These are phyloP conservation scores for Fusarium graminum DNA, from an alignment of 2,329 filamentous ascomycete genomes.

Conservation along the genomic window DNA sequence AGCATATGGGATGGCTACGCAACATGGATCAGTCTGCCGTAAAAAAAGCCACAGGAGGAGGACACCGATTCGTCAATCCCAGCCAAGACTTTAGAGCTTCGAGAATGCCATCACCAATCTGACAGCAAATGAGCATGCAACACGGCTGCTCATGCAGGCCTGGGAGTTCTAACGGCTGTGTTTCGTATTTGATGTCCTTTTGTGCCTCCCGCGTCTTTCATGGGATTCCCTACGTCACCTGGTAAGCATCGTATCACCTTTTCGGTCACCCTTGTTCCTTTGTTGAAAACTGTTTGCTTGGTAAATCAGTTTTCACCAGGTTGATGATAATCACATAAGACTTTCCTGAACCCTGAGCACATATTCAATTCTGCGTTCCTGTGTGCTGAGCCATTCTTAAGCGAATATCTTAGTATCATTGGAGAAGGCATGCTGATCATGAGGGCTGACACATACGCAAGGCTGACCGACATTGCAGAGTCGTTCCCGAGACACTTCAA, in stretches of 20 bases:
- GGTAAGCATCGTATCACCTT: conserved; percentile 39
- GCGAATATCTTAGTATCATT: background rate
- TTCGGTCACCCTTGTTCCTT: conserved; percentile 30
- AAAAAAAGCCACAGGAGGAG: conserved; percentile 23
- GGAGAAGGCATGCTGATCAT: conserved; percentile 5
- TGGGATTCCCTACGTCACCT: conserved; percentile 47
- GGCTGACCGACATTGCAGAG: conserved; percentile 28
- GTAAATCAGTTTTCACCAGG: background rate
- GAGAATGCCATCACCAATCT: conserved; percentile 21
- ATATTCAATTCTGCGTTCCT: conserved; percentile 6
- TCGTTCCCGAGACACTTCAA: conserved; percentile 35
- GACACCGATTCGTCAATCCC: conserved; percentile 8
- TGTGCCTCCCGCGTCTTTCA: conserved; percentile 34
- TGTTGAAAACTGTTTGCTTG: conserved; percentile 26
- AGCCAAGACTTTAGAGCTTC: conserved; percentile 14
- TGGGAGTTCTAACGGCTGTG: conserved; percentile 13
- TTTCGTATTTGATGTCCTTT: conserved; percentile 19
- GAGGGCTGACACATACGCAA: conserved; percentile 27
- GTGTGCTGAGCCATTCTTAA: conserved; percentile 1
- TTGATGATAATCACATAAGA: background rate
- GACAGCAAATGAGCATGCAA: conserved; percentile 21
- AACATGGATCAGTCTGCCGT: conserved; percentile 15
- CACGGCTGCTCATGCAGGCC: conserved; percentile 28
- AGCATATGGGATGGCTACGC: conserved; percentile 16
- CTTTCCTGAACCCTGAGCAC: conserved; percentile 11